Evolutionary conservation across 139 green algal species (phyloP).

Genomic region (Yamagishiella unicocca): DNA sequence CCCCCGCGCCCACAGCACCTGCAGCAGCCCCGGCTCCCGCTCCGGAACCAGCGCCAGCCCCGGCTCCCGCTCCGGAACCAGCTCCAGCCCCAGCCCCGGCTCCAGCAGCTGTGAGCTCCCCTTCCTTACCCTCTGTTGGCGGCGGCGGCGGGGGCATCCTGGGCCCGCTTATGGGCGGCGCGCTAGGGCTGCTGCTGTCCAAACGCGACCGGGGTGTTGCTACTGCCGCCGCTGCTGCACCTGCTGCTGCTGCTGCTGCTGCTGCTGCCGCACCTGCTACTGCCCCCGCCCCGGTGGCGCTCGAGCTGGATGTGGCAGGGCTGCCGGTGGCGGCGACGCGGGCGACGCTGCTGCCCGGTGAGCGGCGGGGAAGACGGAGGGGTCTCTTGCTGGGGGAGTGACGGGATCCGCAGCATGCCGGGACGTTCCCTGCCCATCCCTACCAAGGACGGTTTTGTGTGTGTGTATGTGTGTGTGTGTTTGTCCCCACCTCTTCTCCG

Average conservation of each 20-base stretch:
- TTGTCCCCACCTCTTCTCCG: neutral
- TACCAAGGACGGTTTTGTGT: neutral
- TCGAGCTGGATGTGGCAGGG: constrained; percentile 62
- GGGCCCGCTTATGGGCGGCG: neutral
- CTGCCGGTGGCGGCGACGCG: constrained; percentile 45
- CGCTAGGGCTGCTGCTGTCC: constrained; percentile 21
- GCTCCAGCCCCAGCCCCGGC: neutral
- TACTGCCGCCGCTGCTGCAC: too few species aligned
- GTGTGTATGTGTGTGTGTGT: neutral
- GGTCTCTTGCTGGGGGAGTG: neutral
- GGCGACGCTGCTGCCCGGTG: constrained; percentile 62
- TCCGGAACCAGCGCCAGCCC: too few species aligned
- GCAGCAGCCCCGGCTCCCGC: neutral
- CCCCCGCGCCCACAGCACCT: constrained; percentile 18
- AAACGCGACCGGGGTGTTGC: neutral
- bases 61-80: too few species aligned
- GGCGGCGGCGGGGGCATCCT: too few species aligned
- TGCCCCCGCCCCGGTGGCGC: neutral
- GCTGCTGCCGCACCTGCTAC: too few species aligned
- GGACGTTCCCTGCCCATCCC: neutral
- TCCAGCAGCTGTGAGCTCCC: too few species aligned
- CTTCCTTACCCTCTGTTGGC: neutral
- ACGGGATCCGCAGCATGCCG: neutral
- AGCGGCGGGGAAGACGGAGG: neutral
- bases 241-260: too few species aligned